Base-by-base conservation (phyloP, 2,329 filamentous ascomycete genomes). In the Trichoderma hamatum region DNA sequence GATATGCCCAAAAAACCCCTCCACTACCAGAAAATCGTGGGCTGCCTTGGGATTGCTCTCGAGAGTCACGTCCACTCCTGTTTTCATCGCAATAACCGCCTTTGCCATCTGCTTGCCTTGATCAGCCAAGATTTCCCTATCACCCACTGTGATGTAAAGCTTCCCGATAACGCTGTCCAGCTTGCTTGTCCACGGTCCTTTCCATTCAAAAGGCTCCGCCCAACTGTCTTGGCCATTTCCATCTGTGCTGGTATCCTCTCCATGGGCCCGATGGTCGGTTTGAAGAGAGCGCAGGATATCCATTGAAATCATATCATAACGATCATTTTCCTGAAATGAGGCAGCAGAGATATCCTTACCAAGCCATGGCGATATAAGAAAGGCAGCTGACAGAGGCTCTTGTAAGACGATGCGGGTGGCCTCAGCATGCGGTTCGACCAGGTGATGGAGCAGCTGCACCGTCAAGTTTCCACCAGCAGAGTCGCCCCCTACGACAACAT, bases 401-500 rank as follows among this genome's bases (percentile, higher is more conserved):
- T 68, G 26, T 26, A 80, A 69, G 0, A 54, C n/a, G 59, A 80
- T 58, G 13, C 59, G 67, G 4, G 67, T 52, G 3, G 72, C 74
- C 1, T 67, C 71, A 0, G 74, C 70, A 43, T 77, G 75, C 1
- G 79, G 78, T 26, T 78, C 75, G 11, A 80, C 49, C 3, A 80
- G 51, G 59, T 81, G 79, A 11, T 74, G 69, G 11, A 80, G 69
- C 7, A 81, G 62, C 70, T 79, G 76, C 13, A 73, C 70, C 0
- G 76, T 73, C 36, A 81, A 59, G 67, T 81, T 80, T 0, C 76
- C 80, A 16, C 80, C 80, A 0, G 79, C 79, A 13, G 79, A 81
- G 61, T 81, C 80, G 3, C 79, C 79, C 3, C 79, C 79, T 10
- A 81, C 63, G 56, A 80, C 70, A 13, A 81, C 72, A 60, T 81